Conservation (phyloP, 2,329 filamentous ascomycete genomes). For the Bretziella fagacearum region DNA sequence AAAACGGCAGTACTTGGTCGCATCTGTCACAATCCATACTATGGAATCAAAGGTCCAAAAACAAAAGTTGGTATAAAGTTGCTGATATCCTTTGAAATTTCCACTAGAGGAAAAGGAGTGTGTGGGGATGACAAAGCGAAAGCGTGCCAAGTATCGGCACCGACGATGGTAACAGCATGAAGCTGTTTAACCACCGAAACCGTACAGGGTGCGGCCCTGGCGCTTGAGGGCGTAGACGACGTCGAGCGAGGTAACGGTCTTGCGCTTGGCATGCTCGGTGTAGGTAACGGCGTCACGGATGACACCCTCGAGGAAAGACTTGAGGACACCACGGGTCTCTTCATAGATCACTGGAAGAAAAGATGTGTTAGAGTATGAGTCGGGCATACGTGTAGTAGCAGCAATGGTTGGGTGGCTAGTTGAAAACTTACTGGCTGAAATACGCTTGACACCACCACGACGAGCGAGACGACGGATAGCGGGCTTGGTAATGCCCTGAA, state of each 20-base stretch:
- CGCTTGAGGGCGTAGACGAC: slow-evolving; percentile 53
- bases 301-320: slow-evolving; percentile 62
- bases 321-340: slow-evolving; percentile 60
- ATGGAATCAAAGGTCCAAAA: no score
- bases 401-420: neutral
- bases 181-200: slow-evolving; percentile 62
- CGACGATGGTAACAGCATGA: neutral
- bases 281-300: slow-evolving; percentile 64
- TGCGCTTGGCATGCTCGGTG: slow-evolving; percentile 67
- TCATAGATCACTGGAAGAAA: slow-evolving; percentile 49
- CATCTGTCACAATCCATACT: no score
- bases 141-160: neutral
- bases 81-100: no score
- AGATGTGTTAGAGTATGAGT: slow-evolving; percentile 1
- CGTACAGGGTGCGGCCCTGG: slow-evolving; percentile 64
- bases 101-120: neutral
- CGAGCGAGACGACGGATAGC: slow-evolving; percentile 96
- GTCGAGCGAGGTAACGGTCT: slow-evolving; percentile 57
- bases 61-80: no score
- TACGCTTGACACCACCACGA: slow-evolving; percentile 99
- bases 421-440: slow-evolving; percentile 56
- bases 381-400: neutral
- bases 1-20: neutral
- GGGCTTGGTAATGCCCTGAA: slow-evolving; percentile 97
- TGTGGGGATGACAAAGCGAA: neutral